These are phyloP conservation scores for Xylariaceae sp. DNA, from an alignment of 2,329 filamentous ascomycete genomes.

Conservation along the genomic window DNA sequence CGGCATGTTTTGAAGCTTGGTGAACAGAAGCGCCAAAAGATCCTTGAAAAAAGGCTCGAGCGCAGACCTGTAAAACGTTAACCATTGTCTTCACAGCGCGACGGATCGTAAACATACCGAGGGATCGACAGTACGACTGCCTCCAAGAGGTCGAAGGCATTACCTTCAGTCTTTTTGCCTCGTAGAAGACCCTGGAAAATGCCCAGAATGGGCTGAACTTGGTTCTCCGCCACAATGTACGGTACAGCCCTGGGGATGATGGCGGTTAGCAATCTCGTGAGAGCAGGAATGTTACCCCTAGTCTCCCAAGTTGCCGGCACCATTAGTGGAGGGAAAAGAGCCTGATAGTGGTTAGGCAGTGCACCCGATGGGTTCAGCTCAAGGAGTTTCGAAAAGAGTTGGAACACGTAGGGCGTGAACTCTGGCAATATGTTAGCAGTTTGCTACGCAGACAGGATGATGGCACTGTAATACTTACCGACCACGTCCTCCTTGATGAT, in stretches of 20 bases:
- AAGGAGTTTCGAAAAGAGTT: slow-evolving; percentile 84
- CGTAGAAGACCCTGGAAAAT: slow-evolving; percentile 89
- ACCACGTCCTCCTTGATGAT: slow-evolving; percentile 79
- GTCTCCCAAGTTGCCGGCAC: slow-evolving; percentile 84
- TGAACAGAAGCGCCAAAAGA: slow-evolving; percentile 78
- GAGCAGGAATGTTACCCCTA: slow-evolving; percentile 85
- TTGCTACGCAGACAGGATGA: not conserved
- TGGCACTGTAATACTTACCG: slow-evolving; percentile 42
- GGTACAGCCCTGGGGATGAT: slow-evolving; percentile 74
- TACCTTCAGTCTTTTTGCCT: slow-evolving; percentile 75
- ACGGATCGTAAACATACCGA: slow-evolving; percentile 39
- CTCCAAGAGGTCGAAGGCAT: slow-evolving; percentile 88
- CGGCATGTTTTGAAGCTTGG: slow-evolving; percentile 60
- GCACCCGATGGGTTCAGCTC: slow-evolving; percentile 77
- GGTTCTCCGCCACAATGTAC: slow-evolving; percentile 69
- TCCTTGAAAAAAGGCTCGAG: slow-evolving; percentile 73
- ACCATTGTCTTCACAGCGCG: slow-evolving; percentile 4
- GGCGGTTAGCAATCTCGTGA: slow-evolving; percentile 76
- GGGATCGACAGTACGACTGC: slow-evolving; percentile 69
- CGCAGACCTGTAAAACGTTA: slow-evolving; percentile 41
- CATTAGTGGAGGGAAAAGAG: slow-evolving; percentile 71
- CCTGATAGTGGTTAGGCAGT: slow-evolving; percentile 75
- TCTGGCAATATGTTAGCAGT: slow-evolving; percentile 50
- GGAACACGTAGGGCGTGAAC: slow-evolving; percentile 95
- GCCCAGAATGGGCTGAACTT: slow-evolving; percentile 82